Evolutionary conservation across 75 land plant genomes (phyloP).

Genomic region (Sequoia sempervirens): DNA sequence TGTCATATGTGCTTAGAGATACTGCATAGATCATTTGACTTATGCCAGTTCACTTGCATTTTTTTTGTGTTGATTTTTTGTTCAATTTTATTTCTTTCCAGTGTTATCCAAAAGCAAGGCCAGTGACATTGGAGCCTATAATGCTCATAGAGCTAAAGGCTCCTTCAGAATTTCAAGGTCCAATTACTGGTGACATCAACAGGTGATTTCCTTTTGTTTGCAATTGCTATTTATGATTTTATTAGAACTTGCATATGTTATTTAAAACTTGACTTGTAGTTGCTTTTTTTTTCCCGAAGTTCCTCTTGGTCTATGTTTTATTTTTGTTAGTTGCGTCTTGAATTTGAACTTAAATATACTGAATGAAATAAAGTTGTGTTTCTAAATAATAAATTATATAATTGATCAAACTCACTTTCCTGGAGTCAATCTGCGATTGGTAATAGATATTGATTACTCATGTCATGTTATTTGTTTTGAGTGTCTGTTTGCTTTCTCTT

Average conservation of each 20-base stretch:
- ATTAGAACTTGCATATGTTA: too few species aligned
- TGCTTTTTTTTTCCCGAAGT: not conserved
- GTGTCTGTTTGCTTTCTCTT: not conserved
- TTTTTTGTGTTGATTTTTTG: not conserved
- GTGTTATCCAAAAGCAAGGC: too few species aligned
- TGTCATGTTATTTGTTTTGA: not conserved
- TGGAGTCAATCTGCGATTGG: too few species aligned
- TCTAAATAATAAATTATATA: too few species aligned
- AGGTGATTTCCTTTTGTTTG: constrained; percentile 47
- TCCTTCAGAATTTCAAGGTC: too few species aligned
- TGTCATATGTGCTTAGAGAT: too few species aligned
- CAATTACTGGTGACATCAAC: too few species aligned
- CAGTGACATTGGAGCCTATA: too few species aligned
- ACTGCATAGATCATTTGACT: too few species aligned
- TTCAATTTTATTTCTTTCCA: constrained; percentile 4
- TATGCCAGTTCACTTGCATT: not conserved
- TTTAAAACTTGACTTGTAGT: not conserved
- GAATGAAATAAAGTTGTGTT: not conserved
- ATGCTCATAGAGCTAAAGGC: too few species aligned
- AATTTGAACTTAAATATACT: not conserved
- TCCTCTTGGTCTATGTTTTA: not conserved
- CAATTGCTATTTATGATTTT: not conserved
- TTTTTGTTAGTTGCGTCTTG: not conserved
- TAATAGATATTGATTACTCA: too few species aligned
- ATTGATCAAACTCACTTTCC: too few species aligned